Conservation (phyloP, 1,284 basidiomycete species). For the Mycena citricolor region DNA sequence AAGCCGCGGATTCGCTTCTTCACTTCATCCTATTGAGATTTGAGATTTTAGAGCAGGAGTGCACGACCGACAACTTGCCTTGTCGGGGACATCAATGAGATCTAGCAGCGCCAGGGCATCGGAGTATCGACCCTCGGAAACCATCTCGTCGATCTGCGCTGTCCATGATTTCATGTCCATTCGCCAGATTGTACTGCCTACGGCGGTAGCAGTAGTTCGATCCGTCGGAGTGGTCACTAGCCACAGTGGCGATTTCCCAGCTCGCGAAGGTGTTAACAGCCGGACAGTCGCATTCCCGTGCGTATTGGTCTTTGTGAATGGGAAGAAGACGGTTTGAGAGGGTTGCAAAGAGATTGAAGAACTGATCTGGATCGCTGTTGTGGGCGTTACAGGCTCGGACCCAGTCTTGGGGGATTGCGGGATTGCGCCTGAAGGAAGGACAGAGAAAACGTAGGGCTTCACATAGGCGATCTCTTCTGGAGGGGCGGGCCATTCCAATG, state of each 20-base stretch:
- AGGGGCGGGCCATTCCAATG: constrained; percentile 75
- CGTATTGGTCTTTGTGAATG: constrained; percentile 44
- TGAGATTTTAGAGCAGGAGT: constrained; percentile 2
- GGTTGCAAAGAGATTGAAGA: constrained; percentile 71
- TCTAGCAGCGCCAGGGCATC: constrained; percentile 85
- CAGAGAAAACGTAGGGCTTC: constrained; percentile 83
- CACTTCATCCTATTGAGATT: constrained; percentile 41
- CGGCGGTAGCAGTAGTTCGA: constrained; percentile 53
- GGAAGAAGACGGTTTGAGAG: constrained; percentile 67
- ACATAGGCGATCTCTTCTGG: constrained; percentile 85
- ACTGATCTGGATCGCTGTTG: constrained; percentile 73
- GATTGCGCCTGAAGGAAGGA: constrained; percentile 69
- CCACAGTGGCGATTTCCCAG: constrained; percentile 59
- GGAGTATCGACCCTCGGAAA: constrained; percentile 67
- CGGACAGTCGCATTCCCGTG: constrained; percentile 53
- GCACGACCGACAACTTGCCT: constrained; percentile 41
- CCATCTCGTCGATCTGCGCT: constrained; percentile 84
- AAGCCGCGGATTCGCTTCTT: constrained; percentile 63
- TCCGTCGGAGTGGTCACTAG: constrained; percentile 76
- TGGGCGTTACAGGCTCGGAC: constrained; percentile 36
- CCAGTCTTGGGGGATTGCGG: constrained; percentile 26
- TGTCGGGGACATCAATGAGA: constrained; percentile 71
- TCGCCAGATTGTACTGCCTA: constrained; percentile 80
- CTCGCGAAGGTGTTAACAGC: constrained; percentile 52
- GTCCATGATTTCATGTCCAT: constrained; percentile 74